These are phyloP conservation scores for Arabis hirsuta DNA, from an alignment of 345 rosid genomes.

Conservation along the genomic window DNA sequence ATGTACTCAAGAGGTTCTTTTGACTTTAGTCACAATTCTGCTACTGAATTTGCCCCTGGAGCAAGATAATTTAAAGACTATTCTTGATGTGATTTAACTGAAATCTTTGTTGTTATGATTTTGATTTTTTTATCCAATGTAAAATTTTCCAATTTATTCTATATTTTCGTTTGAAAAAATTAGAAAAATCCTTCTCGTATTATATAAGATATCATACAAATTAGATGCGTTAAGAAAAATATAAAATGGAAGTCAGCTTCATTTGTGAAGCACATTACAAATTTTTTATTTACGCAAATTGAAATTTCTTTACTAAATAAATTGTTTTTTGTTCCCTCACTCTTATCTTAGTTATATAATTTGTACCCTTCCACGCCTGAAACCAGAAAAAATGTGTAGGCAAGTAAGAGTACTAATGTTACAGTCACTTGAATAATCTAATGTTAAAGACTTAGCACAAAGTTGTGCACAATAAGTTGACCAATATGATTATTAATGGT, in stretches of 20 bases:
- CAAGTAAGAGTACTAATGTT: slow-evolving; percentile 8
- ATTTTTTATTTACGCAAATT: no score
- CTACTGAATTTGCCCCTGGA: slow-evolving; percentile 29
- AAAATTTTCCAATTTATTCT: neutral
- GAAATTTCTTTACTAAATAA: no score
- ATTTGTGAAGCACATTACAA: no score
- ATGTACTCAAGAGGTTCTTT: slow-evolving; percentile 12
- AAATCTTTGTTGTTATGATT: no score
- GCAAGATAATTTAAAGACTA: slow-evolving; percentile 32
- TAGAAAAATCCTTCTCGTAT: no score
- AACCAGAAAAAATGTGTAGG: neutral
- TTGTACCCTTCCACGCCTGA: no score
- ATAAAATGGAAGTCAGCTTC: no score
- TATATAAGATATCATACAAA: no score
- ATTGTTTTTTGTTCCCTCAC: no score
- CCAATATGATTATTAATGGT: neutral
- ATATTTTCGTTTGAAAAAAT: no score
- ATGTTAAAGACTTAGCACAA: slow-evolving; percentile 16
- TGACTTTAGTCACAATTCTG: slow-evolving; percentile 9
- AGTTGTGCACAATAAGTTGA: neutral
- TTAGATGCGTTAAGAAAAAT: no score
- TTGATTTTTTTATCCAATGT: neutral
- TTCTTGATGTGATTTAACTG: neutral
- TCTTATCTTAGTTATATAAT: no score
- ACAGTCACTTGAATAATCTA: slow-evolving; percentile 16